Evolutionary conservation across 2,329 filamentous ascomycete species (phyloP).

Genomic region (Trichoderma citrinoviride): DNA sequence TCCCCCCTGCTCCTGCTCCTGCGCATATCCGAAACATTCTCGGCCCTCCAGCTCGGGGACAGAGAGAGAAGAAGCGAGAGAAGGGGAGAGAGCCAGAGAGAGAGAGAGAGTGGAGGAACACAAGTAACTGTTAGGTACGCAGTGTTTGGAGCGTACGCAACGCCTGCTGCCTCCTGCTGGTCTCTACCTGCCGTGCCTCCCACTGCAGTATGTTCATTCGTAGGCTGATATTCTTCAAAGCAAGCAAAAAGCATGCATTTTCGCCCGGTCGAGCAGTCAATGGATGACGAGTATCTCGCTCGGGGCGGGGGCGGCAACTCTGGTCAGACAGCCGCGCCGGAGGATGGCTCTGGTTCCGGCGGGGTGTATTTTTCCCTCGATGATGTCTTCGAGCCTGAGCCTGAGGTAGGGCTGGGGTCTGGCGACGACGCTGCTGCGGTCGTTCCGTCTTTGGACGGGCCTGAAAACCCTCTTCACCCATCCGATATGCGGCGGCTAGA

Average conservation of each 20-base stretch:
- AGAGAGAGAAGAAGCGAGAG: background rate
- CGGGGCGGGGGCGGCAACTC: constrained; percentile 24
- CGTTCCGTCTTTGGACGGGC: background rate
- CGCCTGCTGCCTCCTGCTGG: background rate
- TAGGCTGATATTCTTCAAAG: constrained; percentile 3
- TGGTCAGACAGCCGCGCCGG: background rate
- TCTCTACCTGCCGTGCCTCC: background rate
- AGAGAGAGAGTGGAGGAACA: background rate
- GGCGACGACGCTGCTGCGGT: background rate
- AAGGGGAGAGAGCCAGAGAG: background rate
- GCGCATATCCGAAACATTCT: background rate
- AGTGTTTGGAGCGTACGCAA: background rate
- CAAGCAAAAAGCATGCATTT: constrained; percentile 34
- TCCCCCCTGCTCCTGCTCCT: background rate
- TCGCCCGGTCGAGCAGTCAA: constrained; percentile 33
- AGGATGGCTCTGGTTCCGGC: constrained; percentile 12
- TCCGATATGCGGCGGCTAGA: constrained; percentile 72
- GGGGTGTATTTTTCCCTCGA: constrained; percentile 34
- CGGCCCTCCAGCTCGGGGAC: background rate
- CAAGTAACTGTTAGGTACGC: constrained; percentile 2
- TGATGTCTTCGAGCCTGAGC: constrained; percentile 38
- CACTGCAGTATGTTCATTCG: background rate
- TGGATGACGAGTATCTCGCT: constrained; percentile 31
- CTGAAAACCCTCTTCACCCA: constrained; percentile 36
- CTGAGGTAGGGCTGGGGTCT: constrained; percentile 23